Base-by-base conservation (phyloP, 2,329 filamentous ascomycete genomes). In the Ophiostoma ulmi region DNA sequence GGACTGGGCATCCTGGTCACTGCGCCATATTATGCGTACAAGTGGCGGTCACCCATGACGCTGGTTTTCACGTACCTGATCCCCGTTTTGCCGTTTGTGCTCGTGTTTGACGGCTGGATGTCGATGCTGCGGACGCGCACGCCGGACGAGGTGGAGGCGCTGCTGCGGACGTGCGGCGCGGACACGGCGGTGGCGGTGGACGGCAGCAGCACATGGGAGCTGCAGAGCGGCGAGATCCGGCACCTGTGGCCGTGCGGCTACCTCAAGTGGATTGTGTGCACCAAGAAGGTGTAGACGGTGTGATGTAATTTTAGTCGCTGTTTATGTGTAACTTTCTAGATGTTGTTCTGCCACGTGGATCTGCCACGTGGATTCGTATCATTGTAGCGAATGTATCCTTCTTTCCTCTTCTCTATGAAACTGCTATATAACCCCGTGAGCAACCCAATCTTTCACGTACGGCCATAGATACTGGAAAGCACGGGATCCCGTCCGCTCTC, bases 91-190 rank as follows among this genome's bases (percentile, higher is more conserved):
- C 90, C 91, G 0, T 85, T 90, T 72, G 86, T 91, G 10, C 79
- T 92, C 22, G 83, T 87, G 0, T 89, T 90, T 75, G 91, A 93
- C 78, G 91, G 91, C 2, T 80, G 87, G 71, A 83, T 92, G 67
- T 91, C 88, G 11, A 86, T 86, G 55, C 77, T 93, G 74, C 81
- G 91, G 63, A 91, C 90, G 7, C 84, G 91, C 70, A 91, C 86
- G 4, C 83, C 88, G 0, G 83, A 85, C 17, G 91, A 93, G 78
- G 85, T 92, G 5, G 81, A 88, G 77, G 76, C 77, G 0, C 77
- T 93, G 74, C 78, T 92, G 73, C 82, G 84, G 70, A 81, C 80
- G 4, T 87, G 85, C 75, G 84, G 82, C 13, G 83, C 81, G 2
- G 78, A 36, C 36, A 52, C 80, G 20, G 75, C 73, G 1, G 58